These are phyloP conservation scores for Sugiyamaella lignohabitans DNA, from an alignment of 805 yeast species.

Conservation along the genomic window DNA sequence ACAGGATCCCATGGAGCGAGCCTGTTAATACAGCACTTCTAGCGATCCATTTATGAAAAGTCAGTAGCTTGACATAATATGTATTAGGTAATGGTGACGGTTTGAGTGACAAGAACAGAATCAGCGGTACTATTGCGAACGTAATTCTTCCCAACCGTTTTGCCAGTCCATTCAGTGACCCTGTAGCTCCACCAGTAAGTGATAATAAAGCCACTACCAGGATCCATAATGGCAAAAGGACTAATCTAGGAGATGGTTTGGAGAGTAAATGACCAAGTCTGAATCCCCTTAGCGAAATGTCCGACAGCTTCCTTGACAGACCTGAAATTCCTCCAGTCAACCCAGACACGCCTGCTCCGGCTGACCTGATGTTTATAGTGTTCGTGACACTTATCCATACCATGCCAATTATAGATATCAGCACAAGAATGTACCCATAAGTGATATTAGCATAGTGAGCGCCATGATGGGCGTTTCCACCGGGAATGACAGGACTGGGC, in stretches of 20 bases:
- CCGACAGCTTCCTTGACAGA: too few species aligned
- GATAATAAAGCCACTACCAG: conserved; percentile 38
- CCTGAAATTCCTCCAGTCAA: too few species aligned
- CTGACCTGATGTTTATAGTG: conserved; percentile 4
- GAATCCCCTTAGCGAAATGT: conserved; percentile 4
- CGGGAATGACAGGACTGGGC: background rate
- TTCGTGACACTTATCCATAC: conserved; percentile 9
- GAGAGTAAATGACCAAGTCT: background rate
- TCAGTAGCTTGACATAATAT: conserved; percentile 63
- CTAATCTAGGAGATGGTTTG: conserved; percentile 5
- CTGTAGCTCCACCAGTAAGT: conserved; percentile 42
- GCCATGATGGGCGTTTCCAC: background rate
- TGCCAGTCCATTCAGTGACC: conserved; percentile 50
- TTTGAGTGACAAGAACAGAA: conserved; percentile 64
- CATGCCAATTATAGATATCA: conserved; percentile 10
- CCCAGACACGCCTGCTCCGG: too few species aligned
- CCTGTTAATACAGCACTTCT: conserved; percentile 66
- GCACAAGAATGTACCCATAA: conserved; percentile 17
- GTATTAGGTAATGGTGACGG: conserved; percentile 83
- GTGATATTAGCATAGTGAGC: conserved; percentile 18
- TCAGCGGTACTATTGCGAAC: conserved; percentile 68
- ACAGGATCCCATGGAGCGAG: conserved; percentile 50
- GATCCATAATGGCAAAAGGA: conserved; percentile 42
- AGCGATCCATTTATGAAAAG: conserved; percentile 88
- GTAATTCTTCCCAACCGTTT: conserved; percentile 75